phyloP scores from a whole-genome alignment of 129 eudicot species.

The Oenanthe sinensis region DNA sequence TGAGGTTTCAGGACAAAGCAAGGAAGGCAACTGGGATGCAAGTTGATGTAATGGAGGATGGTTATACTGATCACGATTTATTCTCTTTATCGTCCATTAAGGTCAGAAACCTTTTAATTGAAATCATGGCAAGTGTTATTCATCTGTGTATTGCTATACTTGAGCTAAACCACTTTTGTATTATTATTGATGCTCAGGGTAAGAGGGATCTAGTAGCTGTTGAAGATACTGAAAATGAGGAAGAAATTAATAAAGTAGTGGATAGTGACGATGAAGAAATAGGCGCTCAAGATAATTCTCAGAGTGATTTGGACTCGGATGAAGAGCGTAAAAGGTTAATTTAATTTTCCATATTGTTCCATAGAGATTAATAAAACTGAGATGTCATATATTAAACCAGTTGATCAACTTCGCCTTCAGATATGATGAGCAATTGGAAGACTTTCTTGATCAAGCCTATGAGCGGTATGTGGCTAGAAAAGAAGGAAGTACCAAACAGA shows the following conservation, averaged over 20 bases:
- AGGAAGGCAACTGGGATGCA: constrained; percentile 80
- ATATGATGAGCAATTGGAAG: constrained; percentile 65
- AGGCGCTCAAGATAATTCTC: constrained; percentile 26
- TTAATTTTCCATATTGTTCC: not conserved
- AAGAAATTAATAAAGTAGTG: constrained; percentile 28
- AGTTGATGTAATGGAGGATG: constrained; percentile 75
- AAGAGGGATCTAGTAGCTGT: constrained; percentile 79
- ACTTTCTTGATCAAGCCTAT: constrained; percentile 73
- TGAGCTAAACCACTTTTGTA: not conserved
- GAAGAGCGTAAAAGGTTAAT: constrained; percentile 60
- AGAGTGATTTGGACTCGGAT: constrained; percentile 71
- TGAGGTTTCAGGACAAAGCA: constrained; percentile 63
- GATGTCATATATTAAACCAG: not conserved
- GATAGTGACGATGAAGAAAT: constrained; percentile 55
- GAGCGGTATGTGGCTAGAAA: constrained; percentile 49
- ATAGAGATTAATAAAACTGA: not conserved
- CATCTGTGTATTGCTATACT: not conserved
- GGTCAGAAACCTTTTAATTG: constrained; percentile 26
- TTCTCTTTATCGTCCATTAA: constrained; percentile 72
- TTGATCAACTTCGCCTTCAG: constrained; percentile 27
- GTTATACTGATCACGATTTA: constrained; percentile 61
- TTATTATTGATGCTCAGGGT: constrained; percentile 37
- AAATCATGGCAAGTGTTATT: not conserved
- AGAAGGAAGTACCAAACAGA: constrained; percentile 73
- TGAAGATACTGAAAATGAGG: constrained; percentile 58